Conservation (phyloP, 441 rosid species). For the Geranium incanum region DNA sequence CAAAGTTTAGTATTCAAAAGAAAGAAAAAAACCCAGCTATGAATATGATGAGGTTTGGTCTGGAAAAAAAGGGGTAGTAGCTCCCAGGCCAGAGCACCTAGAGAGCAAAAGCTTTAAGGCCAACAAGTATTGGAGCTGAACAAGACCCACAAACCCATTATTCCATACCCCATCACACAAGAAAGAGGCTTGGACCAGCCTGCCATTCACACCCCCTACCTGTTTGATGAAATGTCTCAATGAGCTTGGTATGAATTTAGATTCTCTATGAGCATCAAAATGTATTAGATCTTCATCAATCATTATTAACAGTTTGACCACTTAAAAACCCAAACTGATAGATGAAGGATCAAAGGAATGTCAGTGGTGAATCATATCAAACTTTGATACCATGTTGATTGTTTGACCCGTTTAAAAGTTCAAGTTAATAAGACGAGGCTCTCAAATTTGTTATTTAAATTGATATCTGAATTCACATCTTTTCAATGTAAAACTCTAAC, state of each 20-base stretch:
- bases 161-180: constrained; percentile 21
- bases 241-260: not conserved
- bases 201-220: constrained; percentile 7
- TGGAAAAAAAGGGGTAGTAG: constrained; percentile 10
- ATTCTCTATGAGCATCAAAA: too few relatives aligned
- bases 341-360: not conserved
- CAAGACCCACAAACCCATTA: constrained; percentile 34
- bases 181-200: constrained; percentile 5
- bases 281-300: too few relatives aligned
- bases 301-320: too few relatives aligned
- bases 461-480: too few relatives aligned
- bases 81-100: constrained; percentile 20
- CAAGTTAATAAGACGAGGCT: too few relatives aligned
- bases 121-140: constrained; percentile 22
- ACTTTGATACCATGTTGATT: too few relatives aligned
- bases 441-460: too few relatives aligned
- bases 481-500: not conserved
- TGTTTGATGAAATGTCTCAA: constrained; percentile 1
- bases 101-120: constrained; percentile 23
- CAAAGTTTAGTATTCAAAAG: constrained; percentile 18
- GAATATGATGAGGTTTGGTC: constrained; percentile 20
- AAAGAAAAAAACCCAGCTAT: constrained; percentile 8
- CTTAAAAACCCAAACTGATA: not conserved
- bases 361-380: too few relatives aligned
- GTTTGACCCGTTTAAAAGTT: too few relatives aligned